These are phyloP conservation scores for Grigorovia humatica DNA, from an alignment of 805 yeast genomes.

Conservation along the genomic window DNA sequence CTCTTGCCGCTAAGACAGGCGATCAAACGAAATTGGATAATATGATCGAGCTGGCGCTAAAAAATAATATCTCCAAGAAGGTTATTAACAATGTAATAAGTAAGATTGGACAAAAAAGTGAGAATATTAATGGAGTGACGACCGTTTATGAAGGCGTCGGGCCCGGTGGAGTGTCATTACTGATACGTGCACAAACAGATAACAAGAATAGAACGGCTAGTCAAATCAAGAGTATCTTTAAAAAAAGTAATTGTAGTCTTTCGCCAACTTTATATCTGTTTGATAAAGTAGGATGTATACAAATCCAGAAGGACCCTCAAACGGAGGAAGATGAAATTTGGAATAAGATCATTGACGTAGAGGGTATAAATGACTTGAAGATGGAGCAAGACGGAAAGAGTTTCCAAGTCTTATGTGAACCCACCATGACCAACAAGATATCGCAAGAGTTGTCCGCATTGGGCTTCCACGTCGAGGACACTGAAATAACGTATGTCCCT, in stretches of 20 bases:
- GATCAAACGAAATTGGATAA: conserved; percentile 56
- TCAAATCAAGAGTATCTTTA: conserved; percentile 61
- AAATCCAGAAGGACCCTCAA: conserved; percentile 35
- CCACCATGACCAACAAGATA: conserved; percentile 49
- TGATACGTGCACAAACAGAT: conserved; percentile 82
- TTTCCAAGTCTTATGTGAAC: conserved; percentile 44
- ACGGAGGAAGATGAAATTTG: conserved; percentile 60
- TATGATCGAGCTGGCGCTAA: conserved; percentile 61
- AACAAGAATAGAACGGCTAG: conserved; percentile 77
- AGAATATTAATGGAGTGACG: conserved; percentile 49
- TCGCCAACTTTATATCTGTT: conserved; percentile 44
- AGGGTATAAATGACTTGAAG: conserved; percentile 68
- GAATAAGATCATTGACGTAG: conserved; percentile 61
- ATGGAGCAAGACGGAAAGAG: background rate
- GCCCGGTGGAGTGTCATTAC: conserved; percentile 81
- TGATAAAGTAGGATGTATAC: conserved; percentile 64
- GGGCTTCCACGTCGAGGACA: conserved; percentile 2
- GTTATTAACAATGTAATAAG: conserved; percentile 82
- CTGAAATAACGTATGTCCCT: conserved; percentile 41
- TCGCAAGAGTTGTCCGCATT: conserved; percentile 37
- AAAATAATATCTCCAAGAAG: conserved; percentile 67
- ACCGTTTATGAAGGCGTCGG: conserved; percentile 78
- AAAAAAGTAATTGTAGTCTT: conserved; percentile 38
- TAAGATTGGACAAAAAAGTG: conserved; percentile 40
- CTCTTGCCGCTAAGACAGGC: conserved; percentile 55